Conservation (phyloP, 345 rosid species). For the Gossypium sturtianum region DNA sequence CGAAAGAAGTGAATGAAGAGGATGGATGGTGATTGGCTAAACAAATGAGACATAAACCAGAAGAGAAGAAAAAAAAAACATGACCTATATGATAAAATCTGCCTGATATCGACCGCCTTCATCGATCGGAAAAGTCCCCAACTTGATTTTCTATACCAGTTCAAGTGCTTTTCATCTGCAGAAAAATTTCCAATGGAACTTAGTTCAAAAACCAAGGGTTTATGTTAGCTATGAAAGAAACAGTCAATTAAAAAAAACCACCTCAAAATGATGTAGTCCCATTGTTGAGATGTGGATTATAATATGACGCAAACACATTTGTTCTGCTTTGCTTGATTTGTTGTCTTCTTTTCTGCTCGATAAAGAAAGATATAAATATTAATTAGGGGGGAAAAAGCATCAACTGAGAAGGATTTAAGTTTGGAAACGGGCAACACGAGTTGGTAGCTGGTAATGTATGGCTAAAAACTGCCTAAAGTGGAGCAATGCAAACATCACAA, state of each 20-base stretch:
- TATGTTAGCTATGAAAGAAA: not conserved
- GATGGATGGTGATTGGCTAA: conserved; percentile 16
- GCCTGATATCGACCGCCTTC: conserved; percentile 13
- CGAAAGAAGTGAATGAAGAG: conserved; percentile 19
- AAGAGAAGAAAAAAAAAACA: not conserved
- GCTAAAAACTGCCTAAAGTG: not conserved
- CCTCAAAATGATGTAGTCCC: conserved; percentile 24
- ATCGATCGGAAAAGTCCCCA: conserved; percentile 10
- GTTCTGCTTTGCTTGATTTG: conserved; percentile 56
- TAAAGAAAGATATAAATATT: conserved; percentile 17
- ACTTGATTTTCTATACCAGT: conserved; percentile 24
- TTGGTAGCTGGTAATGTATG: conserved; percentile 11
- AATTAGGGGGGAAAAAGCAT: not conserved
- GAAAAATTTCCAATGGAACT: not conserved
- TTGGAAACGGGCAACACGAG: conserved; percentile 16
- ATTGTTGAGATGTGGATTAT: conserved; percentile 28
- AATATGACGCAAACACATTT: conserved; percentile 77
- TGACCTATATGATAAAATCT: conserved; percentile 9
- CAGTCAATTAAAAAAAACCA: conserved; percentile 6
- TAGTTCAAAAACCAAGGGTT: not conserved
- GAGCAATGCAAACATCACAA: not conserved
- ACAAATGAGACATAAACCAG: conserved; percentile 19
- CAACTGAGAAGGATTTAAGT: not conserved
- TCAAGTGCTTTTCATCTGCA: conserved; percentile 18
- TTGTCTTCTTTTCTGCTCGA: conserved; percentile 64